Evolutionary conservation across 2,329 filamentous ascomycete genomes (phyloP).

Genomic region (Microsporum canis): DNA sequence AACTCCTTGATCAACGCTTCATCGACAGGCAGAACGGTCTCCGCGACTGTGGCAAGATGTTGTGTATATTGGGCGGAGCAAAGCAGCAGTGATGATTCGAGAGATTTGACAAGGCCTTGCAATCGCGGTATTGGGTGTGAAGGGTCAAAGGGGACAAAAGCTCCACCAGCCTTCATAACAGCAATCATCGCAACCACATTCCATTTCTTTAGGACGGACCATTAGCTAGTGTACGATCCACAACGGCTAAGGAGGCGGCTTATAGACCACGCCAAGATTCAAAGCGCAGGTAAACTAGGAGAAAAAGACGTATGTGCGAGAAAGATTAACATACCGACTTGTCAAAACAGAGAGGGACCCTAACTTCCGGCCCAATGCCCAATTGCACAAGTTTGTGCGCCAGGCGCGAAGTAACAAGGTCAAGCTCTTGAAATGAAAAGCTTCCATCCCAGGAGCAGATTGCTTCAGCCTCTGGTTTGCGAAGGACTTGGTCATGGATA

Average conservation of each 20-base stretch:
- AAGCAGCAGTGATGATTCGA: conserved; percentile 25
- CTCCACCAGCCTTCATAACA: conserved; percentile 34
- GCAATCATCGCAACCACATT: conserved; percentile 32
- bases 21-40: conserved; percentile 23
- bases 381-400: conserved; percentile 24
- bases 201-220: conserved; percentile 27
- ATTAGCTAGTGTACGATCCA: neutral
- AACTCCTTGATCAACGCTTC: conserved; percentile 18
- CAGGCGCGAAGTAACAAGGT: conserved; percentile 27
- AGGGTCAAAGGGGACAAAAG: conserved; percentile 34
- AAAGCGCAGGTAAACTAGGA: neutral
- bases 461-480: conserved; percentile 14
- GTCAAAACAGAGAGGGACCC: conserved; percentile 32
- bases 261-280: neutral
- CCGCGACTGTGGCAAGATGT: conserved; percentile 16
- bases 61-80: conserved; percentile 23
- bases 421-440: conserved; percentile 29
- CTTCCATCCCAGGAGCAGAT: conserved; percentile 23
- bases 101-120: conserved; percentile 24
- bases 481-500: conserved; percentile 29
- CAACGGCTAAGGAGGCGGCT: neutral
- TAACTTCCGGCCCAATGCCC: conserved; percentile 30
- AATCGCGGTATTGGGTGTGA: conserved; percentile 29
- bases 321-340: conserved; percentile 27
- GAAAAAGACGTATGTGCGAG: no score